phyloP scores from a whole-genome alignment of 208 protist genomes.

The Leishmania amazonensis region DNA sequence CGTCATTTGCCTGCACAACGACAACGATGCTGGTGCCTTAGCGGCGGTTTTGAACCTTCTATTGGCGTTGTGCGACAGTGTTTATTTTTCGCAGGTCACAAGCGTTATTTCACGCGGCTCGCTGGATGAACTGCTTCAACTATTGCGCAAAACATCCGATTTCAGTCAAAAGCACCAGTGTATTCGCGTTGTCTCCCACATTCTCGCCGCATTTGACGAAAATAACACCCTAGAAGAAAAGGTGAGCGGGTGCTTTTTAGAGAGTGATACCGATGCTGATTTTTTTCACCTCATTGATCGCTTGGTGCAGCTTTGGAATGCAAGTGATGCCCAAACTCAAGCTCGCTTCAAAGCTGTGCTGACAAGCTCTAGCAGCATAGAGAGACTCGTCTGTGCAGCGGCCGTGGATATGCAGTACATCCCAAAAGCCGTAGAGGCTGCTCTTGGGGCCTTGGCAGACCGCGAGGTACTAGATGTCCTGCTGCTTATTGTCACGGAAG shows the following conservation, averaged over 20 bases:
- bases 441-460: background rate
- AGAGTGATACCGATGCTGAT: background rate
- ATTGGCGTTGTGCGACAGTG: constrained; percentile 4
- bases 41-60: constrained; percentile 3
- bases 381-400: constrained; percentile 13
- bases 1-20: background rate
- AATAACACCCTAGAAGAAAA: background rate
- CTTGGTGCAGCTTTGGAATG: constrained; percentile 12
- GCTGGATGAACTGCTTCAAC: background rate
- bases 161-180: constrained; percentile 1
- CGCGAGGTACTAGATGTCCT: constrained; percentile 9
- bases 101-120: constrained; percentile 1
- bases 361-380: background rate
- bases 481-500: constrained; percentile 9
- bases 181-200: background rate
- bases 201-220: background rate
- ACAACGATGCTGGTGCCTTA: background rate
- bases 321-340: background rate
- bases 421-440: constrained; percentile 8
- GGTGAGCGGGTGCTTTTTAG: background rate
- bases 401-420: constrained; percentile 10
- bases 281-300: constrained; percentile 9
- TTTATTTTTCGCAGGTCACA: background rate
- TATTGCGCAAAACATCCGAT: background rate
- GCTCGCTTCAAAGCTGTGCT: background rate